phyloP scores from a whole-genome alignment of 2,329 filamentous ascomycete species.

The Arachnomyces sp. region DNA sequence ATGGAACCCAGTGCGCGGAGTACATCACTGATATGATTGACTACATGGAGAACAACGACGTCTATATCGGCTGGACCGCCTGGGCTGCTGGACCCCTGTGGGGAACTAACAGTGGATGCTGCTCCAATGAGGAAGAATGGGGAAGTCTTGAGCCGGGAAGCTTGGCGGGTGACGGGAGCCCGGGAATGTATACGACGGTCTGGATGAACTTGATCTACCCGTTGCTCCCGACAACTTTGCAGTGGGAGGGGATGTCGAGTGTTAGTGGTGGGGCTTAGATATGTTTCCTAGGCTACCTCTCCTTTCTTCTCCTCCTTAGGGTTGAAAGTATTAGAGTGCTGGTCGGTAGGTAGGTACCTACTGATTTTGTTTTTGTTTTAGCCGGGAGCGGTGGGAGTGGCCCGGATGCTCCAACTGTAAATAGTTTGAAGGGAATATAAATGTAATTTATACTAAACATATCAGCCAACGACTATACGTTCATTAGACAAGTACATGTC shows the following conservation, averaged over 20 bases:
- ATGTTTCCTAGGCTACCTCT: too few species aligned
- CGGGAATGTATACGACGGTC: slow-evolving; percentile 41
- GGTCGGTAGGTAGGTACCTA: too few species aligned
- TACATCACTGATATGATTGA: slow-evolving; percentile 26
- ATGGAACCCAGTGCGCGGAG: slow-evolving; percentile 21
- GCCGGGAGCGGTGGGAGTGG: too few species aligned
- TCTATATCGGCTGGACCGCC: slow-evolving; percentile 31
- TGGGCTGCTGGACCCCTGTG: slow-evolving; percentile 41
- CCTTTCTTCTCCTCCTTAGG: too few species aligned
- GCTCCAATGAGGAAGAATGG: slow-evolving; percentile 31
- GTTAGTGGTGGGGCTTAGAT: slow-evolving; percentile 11
- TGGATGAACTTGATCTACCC: slow-evolving; percentile 40
- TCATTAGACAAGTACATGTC: too few species aligned
- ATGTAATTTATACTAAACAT: too few species aligned
- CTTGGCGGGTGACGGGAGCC: slow-evolving; percentile 35
- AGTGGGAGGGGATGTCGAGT: slow-evolving; percentile 27
- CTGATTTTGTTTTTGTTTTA: too few species aligned
- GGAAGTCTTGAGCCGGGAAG: slow-evolving; percentile 44
- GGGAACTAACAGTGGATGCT: slow-evolving; percentile 39
- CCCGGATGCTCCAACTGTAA: too few species aligned
- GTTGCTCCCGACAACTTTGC: slow-evolving; percentile 35
- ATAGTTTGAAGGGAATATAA: too few species aligned
- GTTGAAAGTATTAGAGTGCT: too few species aligned
- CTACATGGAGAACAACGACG: slow-evolving; percentile 30
- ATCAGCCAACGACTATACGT: too few species aligned